phyloP scores from a whole-genome alignment of 1,284 basidiomycete species.

The Earliella scabrosa region DNA sequence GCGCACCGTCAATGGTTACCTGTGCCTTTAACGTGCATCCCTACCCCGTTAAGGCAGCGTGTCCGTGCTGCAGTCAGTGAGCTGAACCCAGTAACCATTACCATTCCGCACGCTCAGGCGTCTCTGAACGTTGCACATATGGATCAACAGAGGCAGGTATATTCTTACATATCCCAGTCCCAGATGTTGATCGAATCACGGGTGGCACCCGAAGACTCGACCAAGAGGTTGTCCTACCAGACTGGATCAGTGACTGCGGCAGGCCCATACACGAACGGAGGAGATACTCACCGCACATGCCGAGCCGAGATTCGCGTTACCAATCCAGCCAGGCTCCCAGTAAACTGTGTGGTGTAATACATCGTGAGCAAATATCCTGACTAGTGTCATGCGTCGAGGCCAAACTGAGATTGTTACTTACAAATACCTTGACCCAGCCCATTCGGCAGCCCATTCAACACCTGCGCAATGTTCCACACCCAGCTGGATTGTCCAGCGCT shows the following conservation, averaged over 20 bases:
- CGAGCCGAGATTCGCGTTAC: background rate
- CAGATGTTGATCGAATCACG: constrained; percentile 3
- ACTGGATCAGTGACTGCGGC: background rate
- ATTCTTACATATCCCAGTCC: background rate
- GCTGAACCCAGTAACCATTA: too few species aligned
- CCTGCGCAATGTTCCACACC: constrained; percentile 53
- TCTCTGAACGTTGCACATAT: too few species aligned
- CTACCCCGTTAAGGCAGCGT: too few species aligned
- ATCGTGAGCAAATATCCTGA: background rate
- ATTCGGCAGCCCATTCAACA: constrained; percentile 47
- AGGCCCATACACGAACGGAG: too few species aligned
- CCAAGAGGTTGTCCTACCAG: background rate
- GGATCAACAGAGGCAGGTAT: too few species aligned
- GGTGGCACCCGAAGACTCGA: constrained; percentile 1
- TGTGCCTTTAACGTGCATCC: too few species aligned
- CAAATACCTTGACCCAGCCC: constrained; percentile 47
- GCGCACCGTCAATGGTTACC: too few species aligned
- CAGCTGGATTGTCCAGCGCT: constrained; percentile 56
- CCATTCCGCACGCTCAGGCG: too few species aligned
- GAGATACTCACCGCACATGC: background rate
- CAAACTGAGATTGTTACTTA: too few species aligned
- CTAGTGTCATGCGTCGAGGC: too few species aligned
- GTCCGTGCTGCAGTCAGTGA: too few species aligned
- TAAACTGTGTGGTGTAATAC: background rate
- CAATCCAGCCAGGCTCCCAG: constrained; percentile 2